Evolutionary conservation across 805 yeast species (phyloP).

Genomic region (Cyberlindnera xishuangbannaensis): DNA sequence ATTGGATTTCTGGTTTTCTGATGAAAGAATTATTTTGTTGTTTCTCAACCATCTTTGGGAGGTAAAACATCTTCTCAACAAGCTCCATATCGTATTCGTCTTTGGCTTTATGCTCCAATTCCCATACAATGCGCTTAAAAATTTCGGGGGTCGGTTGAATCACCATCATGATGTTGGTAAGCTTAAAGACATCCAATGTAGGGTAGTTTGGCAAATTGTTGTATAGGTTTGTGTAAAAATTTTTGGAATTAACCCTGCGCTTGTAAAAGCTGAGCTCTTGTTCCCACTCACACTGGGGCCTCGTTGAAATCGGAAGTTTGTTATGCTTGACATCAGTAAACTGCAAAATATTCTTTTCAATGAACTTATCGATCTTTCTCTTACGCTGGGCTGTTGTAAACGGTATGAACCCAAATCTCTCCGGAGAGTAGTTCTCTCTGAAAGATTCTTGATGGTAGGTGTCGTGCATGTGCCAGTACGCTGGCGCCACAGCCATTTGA

Average conservation of each 20-base stretch:
- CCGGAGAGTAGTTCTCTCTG: too few relatives aligned
- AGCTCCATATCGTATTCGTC: constrained; percentile 56
- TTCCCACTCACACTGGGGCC: too few relatives aligned
- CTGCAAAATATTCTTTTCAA: too few relatives aligned
- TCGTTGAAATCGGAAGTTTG: too few relatives aligned
- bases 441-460: too few relatives aligned
- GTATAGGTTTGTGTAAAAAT: constrained; percentile 28
- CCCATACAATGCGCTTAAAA: constrained; percentile 17
- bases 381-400: constrained; percentile 30
- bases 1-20: too few relatives aligned
- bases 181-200: constrained; percentile 25
- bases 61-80: constrained; percentile 30
- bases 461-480: constrained; percentile 38
- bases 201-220: constrained; percentile 32
- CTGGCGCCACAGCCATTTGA: constrained; percentile 40
- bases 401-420: constrained; percentile 19
- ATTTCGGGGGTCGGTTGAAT: constrained; percentile 40
- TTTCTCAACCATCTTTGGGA: constrained; percentile 15
- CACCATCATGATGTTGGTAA: constrained; percentile 50
- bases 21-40: too few relatives aligned
- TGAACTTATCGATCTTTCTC: constrained; percentile 54
- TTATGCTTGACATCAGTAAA: too few relatives aligned
- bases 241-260: constrained; percentile 2
- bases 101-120: constrained; percentile 22
- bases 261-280: constrained; percentile 30